A percentile compares a stretch with the other conserved stretches of the same genome.
Evolutionary conservation across 2,329 filamentous ascomycete genomes (phyloP).

Genomic region (Penicillium vulpinum): DNA sequence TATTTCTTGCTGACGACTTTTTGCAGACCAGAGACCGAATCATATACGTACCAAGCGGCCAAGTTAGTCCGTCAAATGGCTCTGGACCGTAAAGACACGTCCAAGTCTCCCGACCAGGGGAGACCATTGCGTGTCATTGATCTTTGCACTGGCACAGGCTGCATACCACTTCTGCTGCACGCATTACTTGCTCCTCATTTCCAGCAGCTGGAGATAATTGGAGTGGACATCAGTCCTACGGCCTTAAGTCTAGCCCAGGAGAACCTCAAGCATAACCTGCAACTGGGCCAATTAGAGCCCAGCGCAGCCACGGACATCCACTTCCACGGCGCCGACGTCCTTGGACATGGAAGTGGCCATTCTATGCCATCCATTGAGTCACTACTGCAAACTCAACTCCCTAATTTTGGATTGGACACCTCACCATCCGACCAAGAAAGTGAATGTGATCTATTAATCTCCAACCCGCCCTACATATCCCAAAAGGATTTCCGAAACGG

Average conservation of each 20-base stretch:
- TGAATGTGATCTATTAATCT: conserved; percentile 67
- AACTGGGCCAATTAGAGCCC: conserved; percentile 24
- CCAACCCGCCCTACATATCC: conserved; percentile 92
- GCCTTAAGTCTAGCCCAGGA: conserved; percentile 65
- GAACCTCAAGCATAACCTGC: conserved; percentile 62
- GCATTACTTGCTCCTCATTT: conserved; percentile 54
- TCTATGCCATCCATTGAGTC: conserved; percentile 13
- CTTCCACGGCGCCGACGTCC: conserved; percentile 52
- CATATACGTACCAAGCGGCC: conserved; percentile 62
- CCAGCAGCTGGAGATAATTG: conserved; percentile 55
- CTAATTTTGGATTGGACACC: background rate
- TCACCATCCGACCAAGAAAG: background rate
- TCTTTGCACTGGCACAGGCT: conserved; percentile 87
- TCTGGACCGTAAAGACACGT: background rate
- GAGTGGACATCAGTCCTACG: conserved; percentile 68
- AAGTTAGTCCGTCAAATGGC: conserved; percentile 39
- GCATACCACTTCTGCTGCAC: conserved; percentile 77
- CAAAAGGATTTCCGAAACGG: conserved; percentile 56
- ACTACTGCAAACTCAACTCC: conserved; percentile 9
- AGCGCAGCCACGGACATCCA: conserved; percentile 37
- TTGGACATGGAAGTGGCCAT: conserved; percentile 15
- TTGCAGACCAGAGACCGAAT: conserved; percentile 66
- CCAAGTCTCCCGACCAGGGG: background rate
- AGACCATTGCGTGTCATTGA: conserved; percentile 67
- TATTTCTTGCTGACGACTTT: background rate